Percentiles rank a stretch among this genome's conserved stretches.
phyloP scores from a whole-genome alignment of 2,329 filamentous ascomycete species.

The Sporothrix dimorphospora region DNA sequence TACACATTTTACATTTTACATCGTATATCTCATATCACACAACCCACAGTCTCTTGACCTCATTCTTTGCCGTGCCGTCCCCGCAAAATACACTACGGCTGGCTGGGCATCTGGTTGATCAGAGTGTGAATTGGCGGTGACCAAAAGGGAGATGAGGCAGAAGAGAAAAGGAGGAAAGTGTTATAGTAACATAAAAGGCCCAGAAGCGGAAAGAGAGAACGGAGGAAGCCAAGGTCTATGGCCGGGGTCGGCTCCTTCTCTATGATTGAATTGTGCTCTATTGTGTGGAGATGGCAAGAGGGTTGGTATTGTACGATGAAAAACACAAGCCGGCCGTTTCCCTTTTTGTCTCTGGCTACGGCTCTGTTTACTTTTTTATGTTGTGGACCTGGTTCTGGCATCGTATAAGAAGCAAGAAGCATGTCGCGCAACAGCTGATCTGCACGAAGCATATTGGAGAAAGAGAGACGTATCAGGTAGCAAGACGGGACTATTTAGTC shows the following conservation, averaged over 20 bases:
- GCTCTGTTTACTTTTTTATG: background rate
- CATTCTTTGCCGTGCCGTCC: background rate
- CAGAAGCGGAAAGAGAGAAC: background rate
- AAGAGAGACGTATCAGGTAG: background rate
- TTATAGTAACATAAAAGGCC: background rate
- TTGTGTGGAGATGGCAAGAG: background rate
- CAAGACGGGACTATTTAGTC: background rate
- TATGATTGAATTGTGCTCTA: background rate
- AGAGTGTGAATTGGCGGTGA: background rate
- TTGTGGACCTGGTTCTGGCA: background rate
- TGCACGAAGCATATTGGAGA: background rate
- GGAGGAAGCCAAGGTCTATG: background rate
- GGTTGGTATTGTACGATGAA: background rate
- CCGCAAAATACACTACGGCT: constrained; percentile 4
- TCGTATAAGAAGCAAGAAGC: constrained; percentile 14
- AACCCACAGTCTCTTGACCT: background rate
- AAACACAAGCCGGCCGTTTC: background rate
- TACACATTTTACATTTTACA: background rate
- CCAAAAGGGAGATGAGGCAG: background rate
- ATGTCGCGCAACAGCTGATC: background rate
- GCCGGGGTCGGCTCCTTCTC: background rate
- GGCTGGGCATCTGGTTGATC: background rate
- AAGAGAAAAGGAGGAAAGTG: background rate
- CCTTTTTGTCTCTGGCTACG: background rate
- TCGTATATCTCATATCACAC: background rate